These are phyloP conservation scores for Geotrichum cucujoidarum DNA, from an alignment of 1,139 yeast species.

Conservation along the genomic window DNA sequence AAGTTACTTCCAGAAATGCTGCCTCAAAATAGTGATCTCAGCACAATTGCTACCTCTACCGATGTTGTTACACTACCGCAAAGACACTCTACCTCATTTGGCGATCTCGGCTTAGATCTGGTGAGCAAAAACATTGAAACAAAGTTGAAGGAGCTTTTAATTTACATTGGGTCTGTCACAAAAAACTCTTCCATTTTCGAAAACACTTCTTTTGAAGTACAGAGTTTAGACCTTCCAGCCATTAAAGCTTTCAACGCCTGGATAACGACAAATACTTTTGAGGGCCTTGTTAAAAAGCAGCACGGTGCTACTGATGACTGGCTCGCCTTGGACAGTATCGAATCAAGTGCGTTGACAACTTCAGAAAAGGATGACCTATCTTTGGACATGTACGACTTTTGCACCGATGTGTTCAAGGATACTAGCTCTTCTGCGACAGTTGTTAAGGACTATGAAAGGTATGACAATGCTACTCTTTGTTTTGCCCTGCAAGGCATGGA, in stretches of 20 bases:
- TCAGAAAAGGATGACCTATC: constrained; percentile 13
- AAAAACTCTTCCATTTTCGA: constrained; percentile 2
- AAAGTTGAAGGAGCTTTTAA: constrained; percentile 2
- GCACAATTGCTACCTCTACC: constrained; percentile 3
- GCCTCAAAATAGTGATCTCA: constrained; percentile 11
- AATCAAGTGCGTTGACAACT: neutral
- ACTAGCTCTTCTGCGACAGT: constrained; percentile 1
- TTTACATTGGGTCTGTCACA: constrained; percentile 2
- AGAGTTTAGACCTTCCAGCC: neutral
- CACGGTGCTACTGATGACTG: constrained; percentile 15
- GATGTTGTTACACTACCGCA: neutral
- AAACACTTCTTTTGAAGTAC: constrained; percentile 8
- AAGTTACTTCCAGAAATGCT: constrained; percentile 10
- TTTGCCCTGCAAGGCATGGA: constrained; percentile 41
- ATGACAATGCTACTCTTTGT: constrained; percentile 5
- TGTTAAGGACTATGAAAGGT: constrained; percentile 1
- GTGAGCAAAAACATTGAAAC: constrained; percentile 3
- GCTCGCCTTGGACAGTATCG: constrained; percentile 12
- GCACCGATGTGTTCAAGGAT: constrained; percentile 3
- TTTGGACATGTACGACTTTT: constrained; percentile 13
- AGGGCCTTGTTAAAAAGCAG: constrained; percentile 23
- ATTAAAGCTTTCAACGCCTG: constrained; percentile 24
- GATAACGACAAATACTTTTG: constrained; percentile 27
- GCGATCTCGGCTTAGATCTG: constrained; percentile 9
- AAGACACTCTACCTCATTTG: neutral